A percentile compares a stretch with the other conserved stretches of the same genome.
Conservation (phyloP, 768 basidiomycete genomes). For the Pleurotus citrinopileatus region DNA sequence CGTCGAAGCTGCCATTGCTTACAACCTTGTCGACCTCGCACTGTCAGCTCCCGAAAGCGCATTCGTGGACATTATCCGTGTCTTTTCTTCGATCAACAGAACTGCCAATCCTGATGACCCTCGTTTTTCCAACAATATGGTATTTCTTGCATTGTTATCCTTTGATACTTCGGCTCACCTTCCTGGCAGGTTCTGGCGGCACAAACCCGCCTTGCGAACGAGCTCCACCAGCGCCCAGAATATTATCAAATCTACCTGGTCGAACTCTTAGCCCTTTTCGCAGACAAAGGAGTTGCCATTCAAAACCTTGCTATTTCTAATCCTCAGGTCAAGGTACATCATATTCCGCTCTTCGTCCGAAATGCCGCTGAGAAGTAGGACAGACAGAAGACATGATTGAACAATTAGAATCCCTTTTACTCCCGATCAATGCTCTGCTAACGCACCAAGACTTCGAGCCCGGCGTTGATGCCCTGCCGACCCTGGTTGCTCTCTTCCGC, state of each 20-base stretch:
- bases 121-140: slow-evolving; percentile 87
- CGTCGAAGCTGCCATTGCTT: slow-evolving; percentile 88
- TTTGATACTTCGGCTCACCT: neutral
- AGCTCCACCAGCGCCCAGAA: slow-evolving; percentile 70
- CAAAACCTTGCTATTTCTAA: slow-evolving; percentile 75
- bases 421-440: slow-evolving; percentile 89
- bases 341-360: slow-evolving; percentile 9
- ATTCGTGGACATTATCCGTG: slow-evolving; percentile 80
- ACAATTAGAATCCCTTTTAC: slow-evolving; percentile 81
- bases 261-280: slow-evolving; percentile 84
- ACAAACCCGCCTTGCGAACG: slow-evolving; percentile 85
- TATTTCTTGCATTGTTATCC: slow-evolving; percentile 23
- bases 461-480: slow-evolving; percentile 48
- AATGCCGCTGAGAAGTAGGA: slow-evolving; percentile 5
- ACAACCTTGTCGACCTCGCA: slow-evolving; percentile 89
- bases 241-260: slow-evolving; percentile 76
- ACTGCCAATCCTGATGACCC: slow-evolving; percentile 89
- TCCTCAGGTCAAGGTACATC: slow-evolving; percentile 59
- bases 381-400: slow-evolving; percentile 83
- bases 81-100: slow-evolving; percentile 82
- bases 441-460: slow-evolving; percentile 67
- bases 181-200: slow-evolving; percentile 73
- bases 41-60: slow-evolving; percentile 71
- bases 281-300: slow-evolving; percentile 88
- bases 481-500: slow-evolving; percentile 76